phyloP scores from a whole-genome alignment of 345 rosid species.

The Melaleuca alternifolia region DNA sequence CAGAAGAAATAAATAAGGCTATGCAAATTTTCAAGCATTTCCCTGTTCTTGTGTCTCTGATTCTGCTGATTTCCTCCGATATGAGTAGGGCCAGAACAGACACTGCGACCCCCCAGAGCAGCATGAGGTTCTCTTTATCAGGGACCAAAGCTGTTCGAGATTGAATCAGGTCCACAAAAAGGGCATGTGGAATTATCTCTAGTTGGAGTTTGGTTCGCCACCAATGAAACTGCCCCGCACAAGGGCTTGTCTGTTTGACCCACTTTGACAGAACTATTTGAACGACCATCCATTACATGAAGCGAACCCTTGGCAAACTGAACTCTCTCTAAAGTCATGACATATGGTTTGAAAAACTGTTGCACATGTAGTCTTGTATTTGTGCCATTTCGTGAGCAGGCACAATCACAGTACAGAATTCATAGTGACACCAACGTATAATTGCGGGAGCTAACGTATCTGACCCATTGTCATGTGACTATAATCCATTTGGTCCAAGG shows the following conservation, averaged over 20 bases:
- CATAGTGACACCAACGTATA: background rate
- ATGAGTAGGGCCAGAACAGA: background rate
- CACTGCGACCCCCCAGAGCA: background rate
- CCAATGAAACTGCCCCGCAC: background rate
- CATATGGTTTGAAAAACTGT: background rate
- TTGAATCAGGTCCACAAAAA: conserved; percentile 14
- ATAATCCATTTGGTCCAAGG: background rate
- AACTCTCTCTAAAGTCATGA: background rate
- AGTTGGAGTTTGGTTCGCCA: conserved; percentile 5
- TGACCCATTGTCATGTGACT: background rate
- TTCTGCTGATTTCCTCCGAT: background rate
- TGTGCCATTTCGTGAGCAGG: background rate
- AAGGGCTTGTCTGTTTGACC: conserved; percentile 29
- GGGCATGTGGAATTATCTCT: conserved; percentile 4
- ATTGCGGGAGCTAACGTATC: background rate
- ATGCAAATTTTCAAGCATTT: background rate
- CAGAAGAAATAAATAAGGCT: background rate
- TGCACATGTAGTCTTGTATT: background rate
- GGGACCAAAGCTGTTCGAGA: background rate
- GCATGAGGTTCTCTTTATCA: background rate
- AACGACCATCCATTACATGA: background rate
- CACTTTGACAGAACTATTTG: background rate
- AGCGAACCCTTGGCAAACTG: background rate
- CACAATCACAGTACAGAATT: background rate
- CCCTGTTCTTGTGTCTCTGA: background rate